A percentile compares a stretch with the other conserved stretches of the same genome.
Conservation (phyloP, 768 basidiomycete genomes). For the Tricholoma bakamatsutake region DNA sequence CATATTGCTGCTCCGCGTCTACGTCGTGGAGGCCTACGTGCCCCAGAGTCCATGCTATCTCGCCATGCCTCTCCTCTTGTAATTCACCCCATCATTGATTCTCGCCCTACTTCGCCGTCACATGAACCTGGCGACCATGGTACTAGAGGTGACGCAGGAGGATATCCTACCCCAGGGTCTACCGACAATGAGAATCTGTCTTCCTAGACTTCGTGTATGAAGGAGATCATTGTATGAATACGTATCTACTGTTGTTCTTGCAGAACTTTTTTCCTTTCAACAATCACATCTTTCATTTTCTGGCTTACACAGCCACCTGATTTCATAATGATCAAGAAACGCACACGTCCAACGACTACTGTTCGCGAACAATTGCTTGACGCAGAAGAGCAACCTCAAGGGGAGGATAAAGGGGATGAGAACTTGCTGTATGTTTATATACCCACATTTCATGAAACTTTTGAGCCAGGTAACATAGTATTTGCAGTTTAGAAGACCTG, state of each 20-base stretch:
- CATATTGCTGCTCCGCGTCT: constrained; percentile 40
- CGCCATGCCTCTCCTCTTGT: constrained; percentile 37
- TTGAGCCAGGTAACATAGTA: constrained; percentile 5
- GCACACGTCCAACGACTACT: constrained; percentile 57
- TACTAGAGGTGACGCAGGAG: constrained; percentile 23
- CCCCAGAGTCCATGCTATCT: constrained; percentile 55
- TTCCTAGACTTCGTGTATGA: constrained; percentile 12
- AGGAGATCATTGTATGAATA: constrained; percentile 8
- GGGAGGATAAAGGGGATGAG: constrained; percentile 38
- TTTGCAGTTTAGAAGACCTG: constrained; percentile 67
- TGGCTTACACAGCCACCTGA: background rate
- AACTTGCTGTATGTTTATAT: constrained; percentile 42
- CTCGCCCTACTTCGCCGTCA: constrained; percentile 7
- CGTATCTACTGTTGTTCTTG: constrained; percentile 6
- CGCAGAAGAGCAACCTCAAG: constrained; percentile 30
- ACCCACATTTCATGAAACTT: background rate
- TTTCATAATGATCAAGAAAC: constrained; percentile 64
- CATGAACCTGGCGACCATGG: constrained; percentile 3
- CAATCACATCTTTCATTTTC: background rate
- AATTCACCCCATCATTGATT: constrained; percentile 8
- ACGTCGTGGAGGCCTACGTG: constrained; percentile 60
- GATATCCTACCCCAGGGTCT: constrained; percentile 47
- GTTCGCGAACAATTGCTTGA: constrained; percentile 46
- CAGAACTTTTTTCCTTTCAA: background rate
- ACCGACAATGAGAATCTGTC: constrained; percentile 35